A percentile compares a stretch with the other conserved stretches of the same genome.
Conservation (phyloP, 768 basidiomycete genomes). For the Boletus pseudo-olivaceus region DNA sequence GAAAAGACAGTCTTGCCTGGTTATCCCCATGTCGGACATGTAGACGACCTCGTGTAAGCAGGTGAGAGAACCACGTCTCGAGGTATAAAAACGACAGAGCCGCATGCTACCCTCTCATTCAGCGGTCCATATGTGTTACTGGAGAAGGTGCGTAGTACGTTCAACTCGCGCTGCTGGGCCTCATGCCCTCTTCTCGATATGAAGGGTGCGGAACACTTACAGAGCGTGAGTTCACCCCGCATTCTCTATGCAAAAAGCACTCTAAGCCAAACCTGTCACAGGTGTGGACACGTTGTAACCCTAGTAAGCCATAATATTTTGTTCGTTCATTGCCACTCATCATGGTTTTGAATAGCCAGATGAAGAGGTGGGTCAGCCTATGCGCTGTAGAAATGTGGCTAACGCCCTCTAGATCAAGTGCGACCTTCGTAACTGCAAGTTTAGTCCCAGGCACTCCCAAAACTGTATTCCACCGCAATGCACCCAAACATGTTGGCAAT, state of each 20-base stretch:
- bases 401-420: slow-evolving; percentile 53
- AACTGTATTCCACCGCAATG: slow-evolving; percentile 51
- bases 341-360: slow-evolving; percentile 42
- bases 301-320: slow-evolving; percentile 35
- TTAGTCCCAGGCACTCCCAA: slow-evolving; percentile 54
- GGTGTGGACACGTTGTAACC: slow-evolving; percentile 53
- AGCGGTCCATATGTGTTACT: slow-evolving; percentile 51
- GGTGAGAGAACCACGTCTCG: slow-evolving; percentile 22
- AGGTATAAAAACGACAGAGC: slow-evolving; percentile 28
- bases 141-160: slow-evolving; percentile 46
- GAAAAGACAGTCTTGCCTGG: slow-evolving; percentile 17
- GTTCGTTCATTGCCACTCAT: slow-evolving; percentile 6
- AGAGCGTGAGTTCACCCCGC: slow-evolving; percentile 37
- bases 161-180: slow-evolving; percentile 1
- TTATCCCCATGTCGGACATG: slow-evolving; percentile 25
- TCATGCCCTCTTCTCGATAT: slow-evolving; percentile 15
- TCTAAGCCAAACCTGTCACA: slow-evolving; percentile 20
- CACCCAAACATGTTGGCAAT: slow-evolving; percentile 63
- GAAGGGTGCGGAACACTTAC: slow-evolving; percentile 56
- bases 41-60: slow-evolving; percentile 28
- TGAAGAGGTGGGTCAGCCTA: slow-evolving; percentile 43
- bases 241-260: background rate
- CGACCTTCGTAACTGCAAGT: slow-evolving; percentile 55
- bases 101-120: slow-evolving; percentile 2
- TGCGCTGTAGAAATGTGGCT: slow-evolving; percentile 7